Base-by-base conservation (phyloP, 2,329 filamentous ascomycete species). In the Dothistroma septosporum region DNA sequence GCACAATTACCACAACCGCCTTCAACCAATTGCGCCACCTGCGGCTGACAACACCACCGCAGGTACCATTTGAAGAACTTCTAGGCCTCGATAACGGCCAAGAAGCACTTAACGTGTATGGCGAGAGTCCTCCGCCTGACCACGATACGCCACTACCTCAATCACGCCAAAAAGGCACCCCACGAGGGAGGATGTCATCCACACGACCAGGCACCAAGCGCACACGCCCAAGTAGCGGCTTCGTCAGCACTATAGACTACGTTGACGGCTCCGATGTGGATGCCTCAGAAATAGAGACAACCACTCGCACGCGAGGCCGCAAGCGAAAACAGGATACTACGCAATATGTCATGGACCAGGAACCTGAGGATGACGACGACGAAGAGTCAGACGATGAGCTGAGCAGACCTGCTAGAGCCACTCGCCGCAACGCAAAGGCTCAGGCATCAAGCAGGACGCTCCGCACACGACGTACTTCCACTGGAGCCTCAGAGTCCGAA, bases 1-100 rank as follows among this genome's bases (percentile, higher is more conserved):
- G 11, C 24, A 35, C 50, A 33, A 7, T 11, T 35, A 35, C 50
- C n/a, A 53, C 47, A 50, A 50, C 47, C 6, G 28, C 28, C 19
- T 14, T 12, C 47, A 16, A 12, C 12, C 10, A 8, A 14, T 10
- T 8, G 16, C 16, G 37, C 46, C 49, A 48, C n/a, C 41, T 33
- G 46, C 53, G 21, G 50, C 58, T 56, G 24, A 54, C 31, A 14
- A 14, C 28, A 46, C n/a, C 50, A 53, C 35, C 21, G 28, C 55
- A 84, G 82, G 71, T 83, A 11, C 67, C 75, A 14, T 77, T 80
- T 33, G 73, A 79, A 35, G 70, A 78, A 33, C 72, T 84, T 3
- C 64, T 81, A 12, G 63, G 71, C 2, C 73, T 80, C 31, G 70
- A 76, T 10, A 80, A 82, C 69, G 82, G 82, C 19, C 68, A 73